Evolutionary conservation across 192 early-diverging fungal species (phyloP).

Genomic region (Rhizophagus sp.): DNA sequence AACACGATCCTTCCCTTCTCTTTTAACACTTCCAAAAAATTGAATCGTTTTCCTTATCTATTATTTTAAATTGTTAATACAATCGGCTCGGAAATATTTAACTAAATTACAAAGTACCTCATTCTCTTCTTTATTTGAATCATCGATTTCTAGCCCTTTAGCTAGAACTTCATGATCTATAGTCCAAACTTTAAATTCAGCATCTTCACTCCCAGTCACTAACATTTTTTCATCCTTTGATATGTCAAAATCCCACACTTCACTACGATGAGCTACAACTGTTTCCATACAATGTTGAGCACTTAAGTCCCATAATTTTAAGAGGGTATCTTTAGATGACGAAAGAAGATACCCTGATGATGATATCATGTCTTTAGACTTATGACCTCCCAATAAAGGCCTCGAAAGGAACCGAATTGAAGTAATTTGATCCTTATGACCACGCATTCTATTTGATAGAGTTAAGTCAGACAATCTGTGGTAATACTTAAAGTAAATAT

Average conservation of each 20-base stretch:
- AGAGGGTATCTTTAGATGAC: slow-evolving; percentile 92
- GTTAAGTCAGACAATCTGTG: neutral
- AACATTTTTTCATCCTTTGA: slow-evolving; percentile 64
- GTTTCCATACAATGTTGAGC: slow-evolving; percentile 95
- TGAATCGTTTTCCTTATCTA: slow-evolving; percentile 66
- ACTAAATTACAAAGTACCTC: slow-evolving; percentile 25
- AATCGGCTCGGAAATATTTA: neutral
- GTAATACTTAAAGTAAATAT: neutral
- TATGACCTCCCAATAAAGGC: slow-evolving; percentile 27
- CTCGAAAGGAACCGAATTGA: slow-evolving; percentile 61
- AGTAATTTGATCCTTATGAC: slow-evolving; percentile 96
- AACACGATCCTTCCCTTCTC: slow-evolving; percentile 80
- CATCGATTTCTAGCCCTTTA: slow-evolving; percentile 54
- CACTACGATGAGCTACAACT: slow-evolving; percentile 86
- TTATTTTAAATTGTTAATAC: neutral
- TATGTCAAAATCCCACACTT: slow-evolving; percentile 88
- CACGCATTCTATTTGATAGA: slow-evolving; percentile 63
- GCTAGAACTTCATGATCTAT: slow-evolving; percentile 64
- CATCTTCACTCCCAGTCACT: slow-evolving; percentile 85
- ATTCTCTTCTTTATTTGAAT: slow-evolving; percentile 43
- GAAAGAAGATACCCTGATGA: slow-evolving; percentile 75
- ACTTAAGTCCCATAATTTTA: slow-evolving; percentile 97
- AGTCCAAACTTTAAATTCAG: slow-evolving; percentile 86
- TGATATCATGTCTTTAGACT: slow-evolving; percentile 46
- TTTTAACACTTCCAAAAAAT: slow-evolving; percentile 74